phyloP scores from a whole-genome alignment of 768 basidiomycete species.

The Trametes punicea region DNA sequence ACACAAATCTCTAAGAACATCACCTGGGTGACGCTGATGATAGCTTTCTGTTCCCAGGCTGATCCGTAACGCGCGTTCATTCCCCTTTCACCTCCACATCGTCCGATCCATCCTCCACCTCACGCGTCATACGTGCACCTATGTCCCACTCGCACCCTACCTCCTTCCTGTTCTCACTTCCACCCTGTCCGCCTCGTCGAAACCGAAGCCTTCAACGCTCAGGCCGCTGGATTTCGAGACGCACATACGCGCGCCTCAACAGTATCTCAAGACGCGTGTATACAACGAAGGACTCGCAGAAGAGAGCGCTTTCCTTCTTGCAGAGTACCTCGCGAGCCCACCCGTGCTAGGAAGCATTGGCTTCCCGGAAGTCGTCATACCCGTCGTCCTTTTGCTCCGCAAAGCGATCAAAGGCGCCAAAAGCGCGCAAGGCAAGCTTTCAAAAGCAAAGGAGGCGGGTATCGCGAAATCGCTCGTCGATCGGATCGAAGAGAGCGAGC shows the following conservation, averaged over 20 bases:
- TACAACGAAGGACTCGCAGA: conserved; percentile 82
- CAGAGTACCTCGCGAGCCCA: conserved; percentile 73
- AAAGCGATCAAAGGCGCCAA: conserved; percentile 67
- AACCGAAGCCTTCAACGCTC: conserved; percentile 80
- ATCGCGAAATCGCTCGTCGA: conserved; percentile 78
- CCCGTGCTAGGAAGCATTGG: conserved; percentile 82
- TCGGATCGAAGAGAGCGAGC: conserved; percentile 78
- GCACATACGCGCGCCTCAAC: conserved; percentile 80
- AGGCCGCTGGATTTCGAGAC: conserved; percentile 88
- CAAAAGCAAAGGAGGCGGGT: conserved; percentile 51
- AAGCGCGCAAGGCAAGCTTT: conserved; percentile 23
- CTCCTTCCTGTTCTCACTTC: conserved; percentile 84
- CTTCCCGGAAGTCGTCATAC: conserved; percentile 90
- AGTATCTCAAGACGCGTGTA: conserved; percentile 85
- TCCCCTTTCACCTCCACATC: conserved; percentile 93
- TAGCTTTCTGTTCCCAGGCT: conserved; percentile 54
- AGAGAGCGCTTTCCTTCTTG: conserved; percentile 73
- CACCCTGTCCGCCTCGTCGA: conserved; percentile 60
- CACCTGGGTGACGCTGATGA: no score
- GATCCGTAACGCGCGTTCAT: conserved; percentile 85
- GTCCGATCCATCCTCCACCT: conserved; percentile 85
- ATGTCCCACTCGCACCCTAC: conserved; percentile 84
- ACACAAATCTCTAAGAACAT: conserved; percentile 29
- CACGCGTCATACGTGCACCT: conserved; percentile 76
- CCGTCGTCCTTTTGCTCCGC: conserved; percentile 67